Conservation (phyloP, 345 rosid species). For the Diplotaxis tenuifolia region DNA sequence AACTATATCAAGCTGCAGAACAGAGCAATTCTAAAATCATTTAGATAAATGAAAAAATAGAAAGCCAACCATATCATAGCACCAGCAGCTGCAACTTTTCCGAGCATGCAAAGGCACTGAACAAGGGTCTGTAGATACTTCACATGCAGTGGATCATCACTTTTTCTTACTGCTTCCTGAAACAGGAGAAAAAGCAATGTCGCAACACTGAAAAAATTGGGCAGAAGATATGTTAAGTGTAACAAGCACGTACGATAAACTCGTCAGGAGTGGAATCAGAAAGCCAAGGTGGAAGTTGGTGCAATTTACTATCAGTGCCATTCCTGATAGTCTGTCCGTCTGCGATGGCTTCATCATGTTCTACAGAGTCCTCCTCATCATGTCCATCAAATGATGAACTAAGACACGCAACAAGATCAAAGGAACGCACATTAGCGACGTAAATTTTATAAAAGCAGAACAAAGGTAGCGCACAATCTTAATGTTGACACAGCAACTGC, state of each 20-base stretch:
- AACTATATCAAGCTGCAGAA: conserved; percentile 11
- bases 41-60: conserved; percentile 20
- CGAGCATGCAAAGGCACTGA: conserved; percentile 95
- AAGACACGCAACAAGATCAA: conserved; percentile 28
- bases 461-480: conserved; percentile 14
- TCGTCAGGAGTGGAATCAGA: conserved; percentile 89
- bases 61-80: conserved; percentile 86
- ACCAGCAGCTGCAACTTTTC: conserved; percentile 97
- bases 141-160: conserved; percentile 80
- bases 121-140: conserved; percentile 96
- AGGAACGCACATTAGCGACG: conserved; percentile 11
- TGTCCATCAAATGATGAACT: conserved; percentile 87
- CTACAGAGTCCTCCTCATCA: conserved; percentile 68
- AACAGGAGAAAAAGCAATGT: conserved; percentile 30
- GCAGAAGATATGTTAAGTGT: conserved; percentile 16
- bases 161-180: conserved; percentile 85
- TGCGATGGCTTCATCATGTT: conserved; percentile 54
- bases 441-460: conserved; percentile 4
- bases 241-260: conserved; percentile 60
- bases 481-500: conserved; percentile 14
- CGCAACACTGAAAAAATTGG: conserved; percentile 12
- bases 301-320: conserved; percentile 60
- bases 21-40: conserved; percentile 11
- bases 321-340: conserved; percentile 55
- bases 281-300: conserved; percentile 81